phyloP scores from a whole-genome alignment of 371 early-diverging fungal genomes.

The Mortierella sp. region DNA sequence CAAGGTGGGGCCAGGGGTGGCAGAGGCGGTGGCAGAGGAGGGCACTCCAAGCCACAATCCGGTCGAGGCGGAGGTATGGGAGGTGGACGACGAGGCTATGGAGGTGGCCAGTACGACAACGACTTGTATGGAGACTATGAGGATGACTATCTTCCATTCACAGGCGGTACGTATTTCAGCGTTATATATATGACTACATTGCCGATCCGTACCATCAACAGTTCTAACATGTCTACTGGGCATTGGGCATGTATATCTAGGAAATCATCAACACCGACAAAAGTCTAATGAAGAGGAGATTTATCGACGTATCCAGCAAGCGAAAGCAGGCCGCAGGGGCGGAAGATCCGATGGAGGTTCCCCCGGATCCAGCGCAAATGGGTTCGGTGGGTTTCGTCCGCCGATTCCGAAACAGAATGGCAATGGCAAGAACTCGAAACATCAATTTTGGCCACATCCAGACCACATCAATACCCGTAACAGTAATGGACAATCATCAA shows the following conservation, averaged over 20 bases:
- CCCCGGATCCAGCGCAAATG: constrained; percentile 14
- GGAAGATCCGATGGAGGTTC: constrained; percentile 10
- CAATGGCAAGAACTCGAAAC: constrained; percentile 56
- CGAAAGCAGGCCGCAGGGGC: constrained; percentile 31
- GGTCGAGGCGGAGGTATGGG: constrained; percentile 19
- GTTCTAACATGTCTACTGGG: not conserved
- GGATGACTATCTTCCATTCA: constrained; percentile 30
- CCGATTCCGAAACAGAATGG: constrained; percentile 41
- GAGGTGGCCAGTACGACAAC: constrained; percentile 1
- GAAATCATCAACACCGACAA: constrained; percentile 26
- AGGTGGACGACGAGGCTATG: constrained; percentile 14
- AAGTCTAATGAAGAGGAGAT: constrained; percentile 37
- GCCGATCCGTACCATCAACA: not conserved
- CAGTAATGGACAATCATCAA: constrained; percentile 15
- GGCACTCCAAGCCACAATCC: constrained; percentile 16
- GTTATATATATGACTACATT: not conserved
- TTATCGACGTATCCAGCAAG: constrained; percentile 42
- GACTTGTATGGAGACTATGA: constrained; percentile 38
- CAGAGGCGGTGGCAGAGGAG: constrained; percentile 39
- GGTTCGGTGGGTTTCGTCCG: constrained; percentile 20
- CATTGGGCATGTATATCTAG: constrained; percentile 6
- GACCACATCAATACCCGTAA: constrained; percentile 21
- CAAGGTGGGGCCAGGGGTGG: constrained; percentile 29
- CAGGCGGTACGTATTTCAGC: constrained; percentile 26
- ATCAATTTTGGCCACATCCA: constrained; percentile 42